Conservation (phyloP, 495 filamentous ascomycete species). For the Venustampulla echinocandica region DNA sequence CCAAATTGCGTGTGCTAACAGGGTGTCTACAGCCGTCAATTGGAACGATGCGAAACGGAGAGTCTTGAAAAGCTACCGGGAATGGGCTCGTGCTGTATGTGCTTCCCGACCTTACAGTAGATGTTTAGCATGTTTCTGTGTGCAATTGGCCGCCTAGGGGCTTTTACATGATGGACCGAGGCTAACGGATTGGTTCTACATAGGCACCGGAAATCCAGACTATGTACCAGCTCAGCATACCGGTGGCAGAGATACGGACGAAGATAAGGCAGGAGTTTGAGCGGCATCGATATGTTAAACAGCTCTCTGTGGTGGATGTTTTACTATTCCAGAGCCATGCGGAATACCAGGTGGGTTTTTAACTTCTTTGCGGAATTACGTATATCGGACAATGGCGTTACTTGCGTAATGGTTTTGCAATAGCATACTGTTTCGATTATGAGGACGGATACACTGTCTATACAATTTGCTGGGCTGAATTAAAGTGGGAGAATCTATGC, state of each 20-base stretch:
- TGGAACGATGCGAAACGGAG: slow-evolving; percentile 75
- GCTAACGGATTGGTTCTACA: slow-evolving; percentile 5
- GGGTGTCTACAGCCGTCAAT: slow-evolving; percentile 56
- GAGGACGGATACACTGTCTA: too few relatives aligned
- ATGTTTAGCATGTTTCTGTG: background rate
- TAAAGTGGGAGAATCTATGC: background rate
- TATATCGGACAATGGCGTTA: too few relatives aligned
- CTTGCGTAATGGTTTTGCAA: too few relatives aligned
- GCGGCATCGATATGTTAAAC: slow-evolving; percentile 84
- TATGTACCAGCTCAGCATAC: slow-evolving; percentile 88
- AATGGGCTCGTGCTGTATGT: slow-evolving; percentile 91
- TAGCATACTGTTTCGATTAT: too few relatives aligned
- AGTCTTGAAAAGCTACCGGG: slow-evolving; percentile 78
- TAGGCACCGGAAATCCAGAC: slow-evolving; percentile 93
- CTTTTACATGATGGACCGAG: background rate
- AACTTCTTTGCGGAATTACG: too few relatives aligned
- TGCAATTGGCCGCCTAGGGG: too few relatives aligned
- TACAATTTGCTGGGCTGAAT: background rate
- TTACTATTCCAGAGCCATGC: slow-evolving; percentile 77
- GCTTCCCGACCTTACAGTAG: slow-evolving; percentile 1
- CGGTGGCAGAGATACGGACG: slow-evolving; percentile 79
- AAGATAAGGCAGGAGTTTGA: slow-evolving; percentile 98
- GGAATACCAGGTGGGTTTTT: slow-evolving; percentile 75
- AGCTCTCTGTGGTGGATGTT: slow-evolving; percentile 80
- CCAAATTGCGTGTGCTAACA: slow-evolving; percentile 8